Conservation (phyloP, 257 asterid genomes). For the Solanum medicagineum region DNA sequence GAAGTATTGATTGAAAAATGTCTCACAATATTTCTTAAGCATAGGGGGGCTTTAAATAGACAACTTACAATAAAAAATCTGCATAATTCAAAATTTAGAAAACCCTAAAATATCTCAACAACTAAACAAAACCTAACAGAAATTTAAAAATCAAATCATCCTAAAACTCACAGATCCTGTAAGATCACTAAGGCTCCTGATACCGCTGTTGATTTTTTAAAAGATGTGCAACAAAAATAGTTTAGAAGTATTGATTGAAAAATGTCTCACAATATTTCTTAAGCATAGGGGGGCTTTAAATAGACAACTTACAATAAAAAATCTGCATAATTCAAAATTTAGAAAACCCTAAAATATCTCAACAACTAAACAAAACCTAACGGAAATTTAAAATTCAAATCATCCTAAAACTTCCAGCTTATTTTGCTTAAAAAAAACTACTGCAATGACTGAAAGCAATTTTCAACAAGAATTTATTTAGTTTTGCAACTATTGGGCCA, state of each 20-base stretch:
- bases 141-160: neutral
- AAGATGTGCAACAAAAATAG: neutral
- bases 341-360: neutral
- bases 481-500: neutral
- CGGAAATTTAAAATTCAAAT: no score
- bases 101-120: neutral
- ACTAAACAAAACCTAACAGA: neutral
- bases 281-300: neutral
- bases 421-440: neutral
- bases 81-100: neutral
- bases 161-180: no score
- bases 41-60: neutral
- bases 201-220: neutral
- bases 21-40: neutral
- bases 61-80: neutral
- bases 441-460: neutral
- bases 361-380: neutral
- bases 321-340: neutral
- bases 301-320: neutral
- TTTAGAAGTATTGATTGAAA: neutral
- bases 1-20: neutral
- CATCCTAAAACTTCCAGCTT: neutral
- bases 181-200: no score
- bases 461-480: neutral
- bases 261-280: neutral